Base-by-base conservation (phyloP, 176 grass and related monocot species). In the Olyra latifolia region DNA sequence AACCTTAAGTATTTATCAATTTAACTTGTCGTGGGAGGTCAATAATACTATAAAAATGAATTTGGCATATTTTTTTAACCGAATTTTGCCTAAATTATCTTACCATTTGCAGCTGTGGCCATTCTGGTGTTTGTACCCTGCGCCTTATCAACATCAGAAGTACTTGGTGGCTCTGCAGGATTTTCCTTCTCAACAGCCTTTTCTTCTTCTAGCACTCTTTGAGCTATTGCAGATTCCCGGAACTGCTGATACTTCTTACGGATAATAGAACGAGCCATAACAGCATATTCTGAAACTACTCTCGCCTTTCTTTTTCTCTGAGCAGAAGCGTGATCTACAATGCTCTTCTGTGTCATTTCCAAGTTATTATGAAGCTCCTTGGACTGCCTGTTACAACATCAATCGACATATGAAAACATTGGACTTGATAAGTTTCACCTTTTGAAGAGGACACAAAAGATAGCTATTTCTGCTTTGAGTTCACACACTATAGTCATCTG, bases 261-360 rank as follows among this genome's bases (percentile, higher is more conserved):
- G 57, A 94, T 85, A 55, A 88, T 76, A 39, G 88, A 86, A 72
- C 83, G 88, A 49, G 92, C 92, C 76, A 84, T 80, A 70, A 88
- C 83, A 19, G 83, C 88, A 71, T 71, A 86, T 50, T 94, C 92
- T 6, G 70, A 88, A 45, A 94, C 39, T 81, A 82, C 92, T 82
- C 78, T 88, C 1, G 44, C 62, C 76, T 88, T 94, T 74, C 92
- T 88, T 60, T 84, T 94, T 50, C 81, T 91, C 41, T 91, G 80
- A 67, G 84, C 58, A 56, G 64, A 71, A 74, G 54, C 65, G 57
- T 94, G 88, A 17, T 88, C 86, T 53, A 66, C 48, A 61, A 91
- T 83, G 28, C 75, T 91, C 66, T 88, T 88, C 56, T 89, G 89
- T 84, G 86, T 83, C 61, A 87, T 38, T 71, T 84, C 72, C 48